Evolutionary conservation across 192 early-diverging fungal species (phyloP), one percentile per base, ranked within the genome.

Genomic region (Gryganskiella cystojenkinii): DNA sequence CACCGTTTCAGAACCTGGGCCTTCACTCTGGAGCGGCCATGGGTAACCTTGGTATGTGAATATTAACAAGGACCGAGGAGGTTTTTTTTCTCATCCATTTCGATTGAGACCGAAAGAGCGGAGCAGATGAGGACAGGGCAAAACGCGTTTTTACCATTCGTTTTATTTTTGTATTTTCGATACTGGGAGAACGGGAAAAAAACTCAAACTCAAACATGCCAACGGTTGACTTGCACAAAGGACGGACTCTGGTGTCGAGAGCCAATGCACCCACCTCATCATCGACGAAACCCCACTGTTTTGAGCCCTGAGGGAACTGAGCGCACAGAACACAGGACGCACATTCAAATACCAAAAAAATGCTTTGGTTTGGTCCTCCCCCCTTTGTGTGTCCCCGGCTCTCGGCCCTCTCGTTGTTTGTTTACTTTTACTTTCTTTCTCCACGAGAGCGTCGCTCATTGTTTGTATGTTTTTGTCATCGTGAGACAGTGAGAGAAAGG

Each of bases 31-130:
- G 81, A 24, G 81, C 85, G 17, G 84, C 82, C 17, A 78, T 75
- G 25, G 85, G 85, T 14, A 87, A 87, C 63, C 66, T 87, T 25
- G 85, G 85, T 87, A 83, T 30, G 50, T 56, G n/a, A n/a, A n/a
- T n/a, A n/a, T n/a, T n/a, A n/a, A n/a, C n/a, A n/a, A n/a, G n/a
- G n/a, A 15, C 10, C 11, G 9, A 34, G 35, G 43, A 47, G n/a
- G 6, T 47, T 30, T 11, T 34, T 42, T 37, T 54, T 40, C 67
- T 40, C 53, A 46, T 68, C 44, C 45, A 51, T 30, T 30, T 35
- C 22, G 22, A 27, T 33, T 19, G n/a, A 55, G 42, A 37, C 56
- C 17, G n/a, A n/a, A n/a, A n/a, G n/a, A n/a, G n/a, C n/a, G 35
- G 31, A 56, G 35, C 28, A 56, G 28, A 56, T 56, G 35, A n/a